A percentile compares a stretch with the other conserved stretches of the same genome.
phyloP scores from a whole-genome alignment of 2,329 filamentous ascomycete genomes.

The Exserohilum rostratum region DNA sequence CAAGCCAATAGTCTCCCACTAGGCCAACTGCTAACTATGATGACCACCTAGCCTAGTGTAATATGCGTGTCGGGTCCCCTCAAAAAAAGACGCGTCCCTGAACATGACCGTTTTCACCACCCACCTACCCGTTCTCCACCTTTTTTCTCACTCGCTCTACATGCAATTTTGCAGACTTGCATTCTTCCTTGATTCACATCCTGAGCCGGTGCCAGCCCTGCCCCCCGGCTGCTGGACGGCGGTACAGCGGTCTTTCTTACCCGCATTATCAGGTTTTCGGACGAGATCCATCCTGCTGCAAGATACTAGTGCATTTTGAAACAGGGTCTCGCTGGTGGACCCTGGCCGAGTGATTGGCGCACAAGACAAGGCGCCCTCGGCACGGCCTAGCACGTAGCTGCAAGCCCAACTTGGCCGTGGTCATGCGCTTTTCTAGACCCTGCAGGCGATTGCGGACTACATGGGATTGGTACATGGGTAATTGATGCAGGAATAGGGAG shows the following conservation, averaged over 20 bases:
- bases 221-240: neutral
- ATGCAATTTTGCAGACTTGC: neutral
- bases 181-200: neutral
- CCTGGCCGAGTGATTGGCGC: slow-evolving; percentile 2
- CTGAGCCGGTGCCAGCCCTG: neutral
- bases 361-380: neutral
- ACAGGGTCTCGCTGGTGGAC: slow-evolving; percentile 3
- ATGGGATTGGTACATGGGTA: neutral
- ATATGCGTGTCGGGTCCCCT: neutral
- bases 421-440: slow-evolving; percentile 1
- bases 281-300: slow-evolving; percentile 3
- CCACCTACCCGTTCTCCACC: slow-evolving; percentile 1
- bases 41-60: neutral
- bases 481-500: slow-evolving; percentile 1
- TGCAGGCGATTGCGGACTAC: slow-evolving; percentile 1
- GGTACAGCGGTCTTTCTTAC: slow-evolving; percentile 1
- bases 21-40: neutral
- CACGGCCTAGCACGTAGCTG: neutral
- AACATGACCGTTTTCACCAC: neutral
- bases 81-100: neutral
- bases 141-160: neutral
- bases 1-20: neutral
- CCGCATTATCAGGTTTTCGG: slow-evolving; percentile 3
- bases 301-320: slow-evolving; percentile 13
- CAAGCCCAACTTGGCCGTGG: slow-evolving; percentile 2